A percentile compares a stretch with the other conserved stretches of the same genome.
These are phyloP conservation scores for Pichia sp. DNA, from an alignment of 1,139 yeast genomes.

Conservation along the genomic window DNA sequence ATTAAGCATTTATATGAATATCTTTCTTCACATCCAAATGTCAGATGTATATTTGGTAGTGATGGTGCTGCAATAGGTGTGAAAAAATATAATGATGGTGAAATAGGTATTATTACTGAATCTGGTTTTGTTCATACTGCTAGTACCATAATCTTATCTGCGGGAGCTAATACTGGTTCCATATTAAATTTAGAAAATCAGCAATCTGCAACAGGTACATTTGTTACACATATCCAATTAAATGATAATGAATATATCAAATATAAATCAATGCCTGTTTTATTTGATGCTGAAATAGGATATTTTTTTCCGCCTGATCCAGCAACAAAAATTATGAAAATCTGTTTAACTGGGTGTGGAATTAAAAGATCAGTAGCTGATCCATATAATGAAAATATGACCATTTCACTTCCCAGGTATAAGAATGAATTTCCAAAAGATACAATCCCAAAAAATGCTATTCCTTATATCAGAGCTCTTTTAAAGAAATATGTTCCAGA, in stretches of 20 bases:
- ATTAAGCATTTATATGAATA: constrained; percentile 25
- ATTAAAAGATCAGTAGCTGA: constrained; percentile 13
- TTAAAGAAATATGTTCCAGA: constrained; percentile 34
- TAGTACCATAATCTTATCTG: constrained; percentile 29
- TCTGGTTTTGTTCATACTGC: constrained; percentile 26
- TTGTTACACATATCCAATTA: constrained; percentile 34
- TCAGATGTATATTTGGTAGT: constrained; percentile 30
- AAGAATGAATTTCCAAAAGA: constrained; percentile 30
- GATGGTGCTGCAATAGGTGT: constrained; percentile 24
- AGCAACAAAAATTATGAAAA: constrained; percentile 33
- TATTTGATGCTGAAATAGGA: constrained; percentile 39
- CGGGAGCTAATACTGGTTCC: constrained; percentile 35
- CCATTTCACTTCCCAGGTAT: constrained; percentile 35
- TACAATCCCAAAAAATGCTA: constrained; percentile 19
- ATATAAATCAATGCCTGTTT: constrained; percentile 32
- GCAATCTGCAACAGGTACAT: constrained; percentile 34
- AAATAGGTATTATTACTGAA: constrained; percentile 14
- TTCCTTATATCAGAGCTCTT: constrained; percentile 17
- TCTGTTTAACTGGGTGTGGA: constrained; percentile 33
- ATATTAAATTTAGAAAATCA: constrained; percentile 32
- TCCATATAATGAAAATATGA: constrained; percentile 13
- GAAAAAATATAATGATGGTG: constrained; percentile 9
- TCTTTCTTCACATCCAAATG: constrained; percentile 17
- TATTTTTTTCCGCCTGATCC: constrained; percentile 46
- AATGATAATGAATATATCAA: constrained; percentile 27